Conservation (phyloP, 768 basidiomycete genomes). For the Kwoniella bestiolae region DNA sequence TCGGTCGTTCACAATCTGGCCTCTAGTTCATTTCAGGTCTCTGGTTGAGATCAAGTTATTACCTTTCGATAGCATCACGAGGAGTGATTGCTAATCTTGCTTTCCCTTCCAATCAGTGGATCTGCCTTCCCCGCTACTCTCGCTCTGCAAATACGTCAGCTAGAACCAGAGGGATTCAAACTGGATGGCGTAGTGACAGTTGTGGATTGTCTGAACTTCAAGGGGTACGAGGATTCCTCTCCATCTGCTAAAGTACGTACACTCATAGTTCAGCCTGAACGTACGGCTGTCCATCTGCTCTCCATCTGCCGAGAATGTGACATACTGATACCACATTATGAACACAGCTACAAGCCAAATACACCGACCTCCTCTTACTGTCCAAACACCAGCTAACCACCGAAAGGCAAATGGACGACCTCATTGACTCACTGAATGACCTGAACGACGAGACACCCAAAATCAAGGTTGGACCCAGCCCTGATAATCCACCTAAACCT, state of each 20-base stretch:
- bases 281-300: too few relatives aligned
- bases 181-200: constrained; percentile 92
- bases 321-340: neutral
- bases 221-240: constrained; percentile 88
- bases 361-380: constrained; percentile 89
- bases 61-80: too few relatives aligned
- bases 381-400: constrained; percentile 87
- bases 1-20: too few relatives aligned
- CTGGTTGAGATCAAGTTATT: too few relatives aligned
- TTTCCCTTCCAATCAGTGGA: too few relatives aligned
- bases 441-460: constrained; percentile 90
- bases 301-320: constrained; percentile 2
- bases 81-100: too few relatives aligned
- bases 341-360: constrained; percentile 69
- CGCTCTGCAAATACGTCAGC: constrained; percentile 88
- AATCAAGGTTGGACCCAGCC: constrained; percentile 63
- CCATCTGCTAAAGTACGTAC: constrained; percentile 82
- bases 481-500: constrained; percentile 69
- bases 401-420: constrained; percentile 76
- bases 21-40: too few relatives aligned
- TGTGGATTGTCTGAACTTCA: constrained; percentile 75
- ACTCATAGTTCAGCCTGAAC: neutral
- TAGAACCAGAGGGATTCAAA: constrained; percentile 80
- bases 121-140: constrained; percentile 95
- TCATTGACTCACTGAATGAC: constrained; percentile 83